Evolutionary conservation across 805 yeast species (phyloP), one percentile per base, ranked within the genome.

Genomic region (Yarrowia sp.): DNA sequence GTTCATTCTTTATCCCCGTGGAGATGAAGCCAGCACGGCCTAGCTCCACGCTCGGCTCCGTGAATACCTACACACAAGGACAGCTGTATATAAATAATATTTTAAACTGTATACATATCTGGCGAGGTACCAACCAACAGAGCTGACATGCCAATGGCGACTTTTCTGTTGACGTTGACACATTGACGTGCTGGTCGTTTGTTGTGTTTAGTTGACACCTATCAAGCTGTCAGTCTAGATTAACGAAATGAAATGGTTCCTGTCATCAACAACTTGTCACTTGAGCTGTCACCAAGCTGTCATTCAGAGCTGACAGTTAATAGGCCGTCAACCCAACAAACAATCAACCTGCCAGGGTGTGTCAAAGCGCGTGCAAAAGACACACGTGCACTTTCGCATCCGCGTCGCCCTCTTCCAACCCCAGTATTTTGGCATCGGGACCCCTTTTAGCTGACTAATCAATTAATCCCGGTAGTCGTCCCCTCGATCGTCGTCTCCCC

Each of bases 401-500:
- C 45, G 45, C 42, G 58, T 52, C 43, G 43, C 19, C 12, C 43
- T 43, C 42, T 9, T 52, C 43, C 42, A 38, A 52, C 22, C 45
- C 35, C 12, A 8, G 45, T 40, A 38, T 38, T 38, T 38, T 38
- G 40, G 40, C 40, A 11, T 38, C 40, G 9, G 32, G 2, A 26
- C 4, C 32, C 7, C 32, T n/a, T 42, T 10, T 3, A 3, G 49
- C 26, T 43, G 64, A 42, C 64, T 42, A 26, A 55, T 50, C 5
- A 5, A 14, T 10, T 22, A 49, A n/a, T 8, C n/a, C 11, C 15
- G n/a, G 41, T 56, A 56, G 32, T 56, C 49, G 32, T 56, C 65
- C 10, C 42, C 52, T 43, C 42, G 52, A 15, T 59, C 65, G 10
- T 63, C 67, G 7, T 71, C 68, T 19, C 69, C 72, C 71, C 72